Percentiles rank a stretch among this genome's conserved stretches.
Evolutionary conservation across 768 basidiomycete species (phyloP).

Genomic region (Naganishia kalamii): DNA sequence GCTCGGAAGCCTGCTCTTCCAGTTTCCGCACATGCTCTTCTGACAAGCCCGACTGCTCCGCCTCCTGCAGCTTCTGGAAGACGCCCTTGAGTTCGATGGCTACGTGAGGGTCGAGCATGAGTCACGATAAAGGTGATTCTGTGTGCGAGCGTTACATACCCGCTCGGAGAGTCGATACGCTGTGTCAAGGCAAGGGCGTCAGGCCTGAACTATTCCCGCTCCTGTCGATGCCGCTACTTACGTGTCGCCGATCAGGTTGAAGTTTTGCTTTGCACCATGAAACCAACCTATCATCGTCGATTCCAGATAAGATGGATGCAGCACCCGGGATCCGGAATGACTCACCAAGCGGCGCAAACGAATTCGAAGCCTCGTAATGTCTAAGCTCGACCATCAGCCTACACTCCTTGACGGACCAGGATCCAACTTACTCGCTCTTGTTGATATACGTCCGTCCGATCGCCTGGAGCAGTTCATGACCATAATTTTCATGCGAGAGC

Average conservation of each 20-base stretch:
- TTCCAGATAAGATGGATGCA: constrained; percentile 1
- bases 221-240: constrained; percentile 20
- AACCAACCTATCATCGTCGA: constrained; percentile 37
- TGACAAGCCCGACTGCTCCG: constrained; percentile 44
- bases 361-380: constrained; percentile 32
- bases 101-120: background rate
- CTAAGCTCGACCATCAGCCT: constrained; percentile 14
- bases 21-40: constrained; percentile 44
- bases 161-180: constrained; percentile 44
- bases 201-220: background rate
- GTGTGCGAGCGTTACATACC: constrained; percentile 10
- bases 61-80: constrained; percentile 45
- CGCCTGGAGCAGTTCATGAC: constrained; percentile 44
- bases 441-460: constrained; percentile 44
- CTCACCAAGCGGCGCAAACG: constrained; percentile 40
- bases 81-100: constrained; percentile 46
- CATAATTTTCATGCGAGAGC: constrained; percentile 46
- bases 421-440: constrained; percentile 38
- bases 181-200: background rate
- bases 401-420: background rate
- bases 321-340: background rate
- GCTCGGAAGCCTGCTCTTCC: constrained; percentile 47
- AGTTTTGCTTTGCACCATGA: constrained; percentile 45
- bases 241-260: constrained; percentile 43
- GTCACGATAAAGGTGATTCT: background rate